These are phyloP conservation scores for Pythium dissimile DNA, from an alignment of 352 stramenopile species.

Conservation along the genomic window DNA sequence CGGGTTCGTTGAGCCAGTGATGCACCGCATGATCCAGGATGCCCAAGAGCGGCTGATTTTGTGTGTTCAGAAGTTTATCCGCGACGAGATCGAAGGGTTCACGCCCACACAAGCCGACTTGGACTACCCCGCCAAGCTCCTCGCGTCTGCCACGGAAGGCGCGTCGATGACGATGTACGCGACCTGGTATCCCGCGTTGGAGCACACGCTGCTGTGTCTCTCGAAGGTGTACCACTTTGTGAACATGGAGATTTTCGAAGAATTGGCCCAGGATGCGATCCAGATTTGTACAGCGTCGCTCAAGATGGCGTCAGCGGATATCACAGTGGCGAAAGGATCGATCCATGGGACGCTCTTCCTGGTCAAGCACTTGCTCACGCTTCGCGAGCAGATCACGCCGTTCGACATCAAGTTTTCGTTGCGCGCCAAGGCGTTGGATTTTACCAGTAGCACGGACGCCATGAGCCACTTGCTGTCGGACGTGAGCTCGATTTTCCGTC, in stretches of 20 bases:
- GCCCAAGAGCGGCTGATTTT: constrained; percentile 79
- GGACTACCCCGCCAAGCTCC: constrained; percentile 71
- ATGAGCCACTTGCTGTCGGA: constrained; percentile 71
- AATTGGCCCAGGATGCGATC: constrained; percentile 80
- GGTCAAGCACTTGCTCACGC: constrained; percentile 77
- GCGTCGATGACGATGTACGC: constrained; percentile 49
- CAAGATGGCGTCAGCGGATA: constrained; percentile 69
- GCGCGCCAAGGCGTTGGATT: constrained; percentile 69
- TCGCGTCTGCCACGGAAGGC: constrained; percentile 24
- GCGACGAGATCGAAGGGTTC: constrained; percentile 82
- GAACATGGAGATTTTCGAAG: constrained; percentile 85
- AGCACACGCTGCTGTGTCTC: constrained; percentile 82
- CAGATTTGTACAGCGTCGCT: constrained; percentile 74
- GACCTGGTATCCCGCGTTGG: constrained; percentile 80
- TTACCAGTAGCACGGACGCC: constrained; percentile 69
- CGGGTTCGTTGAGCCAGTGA: constrained; percentile 62
- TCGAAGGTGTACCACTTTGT: constrained; percentile 85
- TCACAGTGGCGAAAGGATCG: constrained; percentile 42
- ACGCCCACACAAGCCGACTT: constrained; percentile 45
- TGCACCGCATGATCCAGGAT: constrained; percentile 84
- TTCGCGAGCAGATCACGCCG: constrained; percentile 81
- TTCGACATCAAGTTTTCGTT: constrained; percentile 83
- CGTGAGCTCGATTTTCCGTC: constrained; percentile 56
- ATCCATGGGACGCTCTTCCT: constrained; percentile 75
- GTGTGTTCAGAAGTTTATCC: constrained; percentile 82